phyloP scores from a whole-genome alignment of 305 asterid species.

The Fraxinus velutina region DNA sequence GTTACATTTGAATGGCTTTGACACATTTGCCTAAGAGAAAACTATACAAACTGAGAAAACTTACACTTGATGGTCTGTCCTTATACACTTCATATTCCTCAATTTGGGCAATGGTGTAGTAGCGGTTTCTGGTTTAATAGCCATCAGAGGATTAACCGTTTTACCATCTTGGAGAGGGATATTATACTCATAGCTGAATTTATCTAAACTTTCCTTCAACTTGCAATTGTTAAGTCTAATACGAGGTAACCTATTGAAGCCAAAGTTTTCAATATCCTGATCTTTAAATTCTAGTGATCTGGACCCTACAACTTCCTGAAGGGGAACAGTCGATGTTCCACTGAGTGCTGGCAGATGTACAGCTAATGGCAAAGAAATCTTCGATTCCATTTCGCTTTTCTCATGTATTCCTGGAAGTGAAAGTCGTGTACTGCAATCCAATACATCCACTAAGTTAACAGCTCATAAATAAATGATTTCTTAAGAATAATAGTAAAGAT shows the following conservation, averaged over 20 bases:
- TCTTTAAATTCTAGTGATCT: background rate
- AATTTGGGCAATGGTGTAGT: constrained; percentile 22
- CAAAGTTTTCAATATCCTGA: constrained; percentile 30
- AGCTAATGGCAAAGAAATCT: background rate
- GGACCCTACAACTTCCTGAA: background rate
- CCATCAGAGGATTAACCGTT: constrained; percentile 5
- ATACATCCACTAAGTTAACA: background rate
- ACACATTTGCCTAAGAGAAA: background rate
- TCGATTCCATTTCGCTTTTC: background rate
- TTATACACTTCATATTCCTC: constrained; percentile 16
- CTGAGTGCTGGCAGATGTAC: background rate
- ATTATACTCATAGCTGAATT: constrained; percentile 16
- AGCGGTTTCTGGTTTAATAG: constrained; percentile 18
- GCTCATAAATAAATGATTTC: background rate
- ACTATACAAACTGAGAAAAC: constrained; percentile 14
- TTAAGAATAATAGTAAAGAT: background rate
- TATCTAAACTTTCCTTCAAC: constrained; percentile 13
- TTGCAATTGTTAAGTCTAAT: constrained; percentile 9
- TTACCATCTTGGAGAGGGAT: background rate
- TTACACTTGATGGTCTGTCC: constrained; percentile 49
- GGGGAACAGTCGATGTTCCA: background rate
- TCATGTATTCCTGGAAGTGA: constrained; percentile 15
- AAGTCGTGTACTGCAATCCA: constrained; percentile 26
- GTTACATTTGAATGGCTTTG: background rate
- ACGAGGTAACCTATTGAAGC: constrained; percentile 16